phyloP scores from a whole-genome alignment of 2,329 filamentous ascomycete genomes.

The Sporothrix sp. region DNA sequence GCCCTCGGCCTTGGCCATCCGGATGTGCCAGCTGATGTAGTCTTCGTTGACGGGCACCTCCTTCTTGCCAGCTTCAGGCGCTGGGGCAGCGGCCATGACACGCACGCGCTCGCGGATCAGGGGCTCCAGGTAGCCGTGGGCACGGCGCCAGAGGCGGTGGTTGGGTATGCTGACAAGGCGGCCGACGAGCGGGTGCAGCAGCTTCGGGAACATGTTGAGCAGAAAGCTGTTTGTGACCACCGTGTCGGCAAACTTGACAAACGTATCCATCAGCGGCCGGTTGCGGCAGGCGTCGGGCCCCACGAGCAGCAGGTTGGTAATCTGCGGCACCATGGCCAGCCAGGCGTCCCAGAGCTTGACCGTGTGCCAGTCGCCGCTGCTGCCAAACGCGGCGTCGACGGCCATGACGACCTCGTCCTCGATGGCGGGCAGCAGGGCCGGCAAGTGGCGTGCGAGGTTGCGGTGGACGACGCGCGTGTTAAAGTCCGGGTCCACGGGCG shows the following conservation, averaged over 20 bases:
- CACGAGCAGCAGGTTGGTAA: constrained; percentile 36
- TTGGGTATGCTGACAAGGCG: constrained; percentile 35
- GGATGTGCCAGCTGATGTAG: constrained; percentile 48
- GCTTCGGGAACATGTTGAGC: constrained; percentile 36
- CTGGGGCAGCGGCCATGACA: constrained; percentile 29
- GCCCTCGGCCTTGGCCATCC: constrained; percentile 37
- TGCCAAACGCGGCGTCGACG: constrained; percentile 26
- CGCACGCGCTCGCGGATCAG: constrained; percentile 40
- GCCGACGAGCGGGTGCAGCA: constrained; percentile 41
- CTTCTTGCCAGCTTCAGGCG: constrained; percentile 27
- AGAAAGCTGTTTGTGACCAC: constrained; percentile 37
- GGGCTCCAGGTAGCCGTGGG: constrained; percentile 34
- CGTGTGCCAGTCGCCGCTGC: constrained; percentile 24
- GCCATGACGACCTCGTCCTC: constrained; percentile 32
- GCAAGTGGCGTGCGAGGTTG: constrained; percentile 33
- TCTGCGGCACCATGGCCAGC: constrained; percentile 32
- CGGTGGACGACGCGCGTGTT: constrained; percentile 35
- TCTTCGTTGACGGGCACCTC: constrained; percentile 42
- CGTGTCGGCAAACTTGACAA: constrained; percentile 40
- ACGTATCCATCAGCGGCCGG: constrained; percentile 35
- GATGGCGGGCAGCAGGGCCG: constrained; percentile 30
- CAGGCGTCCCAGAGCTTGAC: constrained; percentile 37
- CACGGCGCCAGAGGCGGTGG: constrained; percentile 36
- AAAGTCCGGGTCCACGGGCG: constrained; percentile 25
- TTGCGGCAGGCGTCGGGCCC: constrained; percentile 32